Evolutionary conservation across 1,139 yeast genomes (phyloP).

Genomic region (Geotrichum citri-aurantii): DNA sequence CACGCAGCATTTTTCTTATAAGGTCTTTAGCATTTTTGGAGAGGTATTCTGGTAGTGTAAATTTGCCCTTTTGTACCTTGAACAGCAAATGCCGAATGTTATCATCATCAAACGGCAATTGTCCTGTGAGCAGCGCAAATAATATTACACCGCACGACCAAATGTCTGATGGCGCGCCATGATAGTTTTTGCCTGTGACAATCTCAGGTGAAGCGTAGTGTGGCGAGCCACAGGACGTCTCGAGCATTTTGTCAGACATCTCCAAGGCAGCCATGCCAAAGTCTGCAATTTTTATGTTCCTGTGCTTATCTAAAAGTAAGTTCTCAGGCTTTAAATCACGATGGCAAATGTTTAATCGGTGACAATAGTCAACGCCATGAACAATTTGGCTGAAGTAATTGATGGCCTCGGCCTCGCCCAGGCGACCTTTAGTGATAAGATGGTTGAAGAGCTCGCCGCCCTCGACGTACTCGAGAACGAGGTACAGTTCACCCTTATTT

Average conservation of each 20-base stretch:
- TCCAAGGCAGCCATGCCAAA: conserved; percentile 99
- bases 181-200: conserved; percentile 88
- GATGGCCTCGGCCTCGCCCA: conserved; percentile 85
- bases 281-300: conserved; percentile 92
- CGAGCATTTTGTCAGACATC: conserved; percentile 73
- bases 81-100: conserved; percentile 77
- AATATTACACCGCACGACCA: conserved; percentile 98
- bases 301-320: conserved; percentile 73
- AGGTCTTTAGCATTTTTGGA: conserved; percentile 82
- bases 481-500: conserved; percentile 78
- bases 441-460: conserved; percentile 95
- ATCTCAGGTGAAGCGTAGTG: conserved; percentile 98
- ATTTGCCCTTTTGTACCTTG: conserved; percentile 87
- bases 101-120: conserved; percentile 94
- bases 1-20: conserved; percentile 72
- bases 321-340: conserved; percentile 96
- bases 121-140: conserved; percentile 90
- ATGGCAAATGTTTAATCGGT: conserved; percentile 83
- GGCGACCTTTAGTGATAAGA: conserved; percentile 77
- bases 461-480: conserved; percentile 91
- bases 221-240: conserved; percentile 96
- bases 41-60: conserved; percentile 71
- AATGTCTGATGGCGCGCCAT: conserved; percentile 94
- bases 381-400: conserved; percentile 88
- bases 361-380: conserved; percentile 87